Base-by-base conservation (phyloP, 257 asterid species). In the Lantana camara region DNA sequence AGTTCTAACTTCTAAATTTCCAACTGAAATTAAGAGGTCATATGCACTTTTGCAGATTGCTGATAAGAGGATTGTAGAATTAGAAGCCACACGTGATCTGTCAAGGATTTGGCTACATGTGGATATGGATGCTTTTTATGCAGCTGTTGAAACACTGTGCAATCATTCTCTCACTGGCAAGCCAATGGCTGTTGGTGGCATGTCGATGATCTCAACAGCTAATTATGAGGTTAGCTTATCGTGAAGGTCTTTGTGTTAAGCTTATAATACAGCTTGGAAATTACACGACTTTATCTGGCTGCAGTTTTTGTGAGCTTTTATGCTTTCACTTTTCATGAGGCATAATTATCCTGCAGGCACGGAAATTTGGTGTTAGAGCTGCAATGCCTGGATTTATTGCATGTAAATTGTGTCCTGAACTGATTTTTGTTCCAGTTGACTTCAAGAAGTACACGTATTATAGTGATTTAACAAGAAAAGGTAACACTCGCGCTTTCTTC, bases 311-410 rank as follows among this genome's bases (percentile, higher is more conserved):
- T n/a, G n/a, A n/a, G n/a, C n/a, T n/a, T n/a, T n/a, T n/a, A n/a
- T n/a, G n/a, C n/a, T n/a, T n/a, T 44, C 22, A 35, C 19, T 19
- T 71, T 47, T 54, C 68, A 61, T 34, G 61, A 60, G 44, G 44
- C 20, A 11, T 75, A 58, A 42, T 51, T 67, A n/a, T 77, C 45
- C 64, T 74, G 37, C 82, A 93, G 99, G 99, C 99, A 57, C 78
- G 99, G 53, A 89, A 80, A 68, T 93, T 81, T 73, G 97, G 99
- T 40, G 97, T 93, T 37, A 88, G 99, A 66, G 99, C 99, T 75
- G 99, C 97, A 21, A 93, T 93, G 97, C 99, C 99, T 59, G 99
- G 99, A 50, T 93, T 93, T 60, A 93, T 93, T 74, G 99, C 97
- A 57, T 83, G 86, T 15, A 93, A 85, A 81, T 79, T 93, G 69